A percentile compares a stretch with the other conserved stretches of the same genome.
Evolutionary conservation across 116 monocot species (phyloP).

Genomic region (Iris pallida): DNA sequence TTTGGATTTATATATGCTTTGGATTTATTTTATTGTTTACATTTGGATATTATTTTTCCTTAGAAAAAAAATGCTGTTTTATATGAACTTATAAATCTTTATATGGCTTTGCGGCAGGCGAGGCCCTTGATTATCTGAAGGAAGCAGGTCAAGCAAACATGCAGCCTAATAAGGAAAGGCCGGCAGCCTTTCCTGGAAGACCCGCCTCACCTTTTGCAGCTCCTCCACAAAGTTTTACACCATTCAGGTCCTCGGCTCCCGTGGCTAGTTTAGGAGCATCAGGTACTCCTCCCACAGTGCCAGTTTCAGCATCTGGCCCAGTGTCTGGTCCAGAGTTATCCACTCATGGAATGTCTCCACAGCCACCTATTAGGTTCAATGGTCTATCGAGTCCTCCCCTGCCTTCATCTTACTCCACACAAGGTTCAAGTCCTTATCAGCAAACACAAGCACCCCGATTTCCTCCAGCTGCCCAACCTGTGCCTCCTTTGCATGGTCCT

Average conservation of each 20-base stretch:
- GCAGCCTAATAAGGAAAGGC: conserved; percentile 24
- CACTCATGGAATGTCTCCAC: conserved; percentile 8
- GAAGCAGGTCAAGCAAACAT: conserved; percentile 7
- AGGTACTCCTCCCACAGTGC: conserved; percentile 12
- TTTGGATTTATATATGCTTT: too few species aligned
- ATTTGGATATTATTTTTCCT: too few species aligned
- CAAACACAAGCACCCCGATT: conserved; percentile 40
- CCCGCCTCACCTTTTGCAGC: conserved; percentile 11
- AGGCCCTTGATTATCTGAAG: not conserved
- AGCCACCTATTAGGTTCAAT: conserved; percentile 38
- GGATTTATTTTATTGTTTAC: too few species aligned
- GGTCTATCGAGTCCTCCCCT: conserved; percentile 36
- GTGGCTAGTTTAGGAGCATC: conserved; percentile 13
- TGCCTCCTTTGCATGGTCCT: conserved; percentile 11
- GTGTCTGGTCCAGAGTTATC: conserved; percentile 19
- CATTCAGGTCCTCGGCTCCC: conserved; percentile 22
- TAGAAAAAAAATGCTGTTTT: too few species aligned
- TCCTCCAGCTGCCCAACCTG: conserved; percentile 33
- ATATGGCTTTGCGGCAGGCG: not conserved
- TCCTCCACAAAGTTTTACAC: conserved; percentile 19
- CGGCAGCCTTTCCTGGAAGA: conserved; percentile 16
- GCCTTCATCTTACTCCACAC: conserved; percentile 21
- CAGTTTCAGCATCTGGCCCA: conserved; percentile 26
- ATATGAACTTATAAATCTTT: not conserved
- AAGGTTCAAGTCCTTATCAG: conserved; percentile 17